These are phyloP conservation scores for Hemileia vastatrix DNA, from an alignment of 1,284 basidiomycete genomes.

Conservation along the genomic window DNA sequence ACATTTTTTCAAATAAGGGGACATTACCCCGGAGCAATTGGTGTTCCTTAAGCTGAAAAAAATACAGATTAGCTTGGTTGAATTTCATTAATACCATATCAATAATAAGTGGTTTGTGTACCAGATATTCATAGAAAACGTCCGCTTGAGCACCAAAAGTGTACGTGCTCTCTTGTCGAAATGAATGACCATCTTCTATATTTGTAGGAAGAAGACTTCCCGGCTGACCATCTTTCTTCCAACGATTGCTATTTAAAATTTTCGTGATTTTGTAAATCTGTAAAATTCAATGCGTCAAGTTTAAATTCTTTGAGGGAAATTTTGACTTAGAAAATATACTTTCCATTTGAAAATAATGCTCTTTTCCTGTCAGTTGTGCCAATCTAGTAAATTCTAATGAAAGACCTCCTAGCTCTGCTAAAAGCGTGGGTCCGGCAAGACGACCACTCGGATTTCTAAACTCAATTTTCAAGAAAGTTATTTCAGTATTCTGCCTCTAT, in stretches of 20 bases:
- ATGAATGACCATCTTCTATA: conserved; percentile 47
- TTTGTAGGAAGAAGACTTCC: conserved; percentile 42
- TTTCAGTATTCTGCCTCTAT: background rate
- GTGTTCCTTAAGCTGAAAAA: conserved; percentile 36
- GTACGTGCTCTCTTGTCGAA: too few species aligned
- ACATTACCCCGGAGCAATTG: conserved; percentile 48
- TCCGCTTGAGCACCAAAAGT: conserved; percentile 30
- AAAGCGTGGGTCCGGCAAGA: conserved; percentile 7
- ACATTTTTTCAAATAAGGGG: conserved; percentile 49
- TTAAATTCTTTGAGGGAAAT: too few species aligned
- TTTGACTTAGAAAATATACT: background rate
- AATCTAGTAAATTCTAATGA: conserved; percentile 52
- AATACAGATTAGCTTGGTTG: background rate
- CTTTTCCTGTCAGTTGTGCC: conserved; percentile 50
- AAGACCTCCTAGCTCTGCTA: conserved; percentile 49
- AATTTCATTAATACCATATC: too few species aligned
- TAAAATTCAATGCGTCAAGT: too few species aligned
- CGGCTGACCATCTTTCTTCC: conserved; percentile 24
- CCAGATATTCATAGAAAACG: conserved; percentile 52
- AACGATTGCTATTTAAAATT: conserved; percentile 43
- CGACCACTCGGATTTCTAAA: conserved; percentile 14
- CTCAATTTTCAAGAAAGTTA: background rate
- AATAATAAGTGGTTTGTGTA: background rate
- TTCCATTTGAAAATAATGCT: conserved; percentile 49
- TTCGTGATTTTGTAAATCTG: too few species aligned